Evolutionary conservation across 1,284 basidiomycete species (phyloP).

Genomic region (Veloporphyrellus conicus): DNA sequence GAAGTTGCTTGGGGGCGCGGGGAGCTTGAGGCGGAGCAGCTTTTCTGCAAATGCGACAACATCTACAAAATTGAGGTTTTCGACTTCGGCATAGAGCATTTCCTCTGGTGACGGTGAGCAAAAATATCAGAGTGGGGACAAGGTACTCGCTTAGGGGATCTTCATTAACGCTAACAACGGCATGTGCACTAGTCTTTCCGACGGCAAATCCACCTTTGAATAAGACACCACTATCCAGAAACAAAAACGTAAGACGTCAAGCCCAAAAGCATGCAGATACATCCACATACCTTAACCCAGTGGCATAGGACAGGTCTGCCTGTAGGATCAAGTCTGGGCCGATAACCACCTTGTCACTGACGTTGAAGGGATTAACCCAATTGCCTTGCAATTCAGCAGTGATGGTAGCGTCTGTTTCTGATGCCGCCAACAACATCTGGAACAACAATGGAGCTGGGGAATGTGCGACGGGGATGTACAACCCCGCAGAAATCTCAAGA

Average conservation of each 20-base stretch:
- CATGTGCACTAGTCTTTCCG: neutral
- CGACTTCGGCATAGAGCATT: slow-evolving; percentile 6
- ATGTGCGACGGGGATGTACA: slow-evolving; percentile 6
- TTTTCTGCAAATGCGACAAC: slow-evolving; percentile 9
- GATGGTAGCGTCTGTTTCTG: neutral
- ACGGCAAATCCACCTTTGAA: slow-evolving; percentile 7
- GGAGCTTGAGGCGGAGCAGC: slow-evolving; percentile 2
- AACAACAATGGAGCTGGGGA: slow-evolving; percentile 4
- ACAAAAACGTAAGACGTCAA: neutral
- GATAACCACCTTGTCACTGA: slow-evolving; percentile 3
- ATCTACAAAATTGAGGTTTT: slow-evolving; percentile 8
- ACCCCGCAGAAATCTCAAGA: slow-evolving; percentile 3
- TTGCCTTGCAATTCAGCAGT: slow-evolving; percentile 2
- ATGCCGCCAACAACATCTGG: slow-evolving; percentile 5
- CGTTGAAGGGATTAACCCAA: slow-evolving; percentile 7
- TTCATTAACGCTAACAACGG: slow-evolving; percentile 6
- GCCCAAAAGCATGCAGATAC: neutral
- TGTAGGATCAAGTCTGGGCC: slow-evolving; percentile 1
- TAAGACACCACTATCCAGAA: slow-evolving; percentile 1
- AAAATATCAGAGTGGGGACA: neutral
- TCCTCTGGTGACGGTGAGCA: slow-evolving; percentile 4
- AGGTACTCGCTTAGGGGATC: slow-evolving; percentile 4
- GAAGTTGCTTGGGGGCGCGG: slow-evolving; percentile 7
- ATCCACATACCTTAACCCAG: slow-evolving; percentile 3
- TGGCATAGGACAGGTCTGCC: slow-evolving; percentile 4